phyloP scores from a whole-genome alignment of 148 eudicot genomes.

The Hydrangea macrophylla region DNA sequence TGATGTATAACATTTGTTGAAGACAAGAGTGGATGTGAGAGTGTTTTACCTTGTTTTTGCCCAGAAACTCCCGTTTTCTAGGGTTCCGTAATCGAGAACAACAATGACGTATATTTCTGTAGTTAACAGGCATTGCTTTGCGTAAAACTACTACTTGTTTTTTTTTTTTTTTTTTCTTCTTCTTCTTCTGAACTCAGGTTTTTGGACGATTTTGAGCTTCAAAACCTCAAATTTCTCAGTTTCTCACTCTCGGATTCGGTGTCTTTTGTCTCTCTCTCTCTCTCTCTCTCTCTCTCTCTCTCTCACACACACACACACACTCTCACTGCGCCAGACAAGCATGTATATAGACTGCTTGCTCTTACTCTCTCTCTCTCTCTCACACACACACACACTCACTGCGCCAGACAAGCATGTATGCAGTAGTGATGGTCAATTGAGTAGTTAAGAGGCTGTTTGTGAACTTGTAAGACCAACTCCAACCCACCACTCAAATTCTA shows the following conservation, averaged over 20 bases:
- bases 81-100: neutral
- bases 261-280: constrained; percentile 15
- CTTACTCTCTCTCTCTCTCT: no score
- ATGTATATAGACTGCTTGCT: no score
- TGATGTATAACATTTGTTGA: neutral
- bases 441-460: no score
- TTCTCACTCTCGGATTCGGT: constrained; percentile 19
- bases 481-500: no score
- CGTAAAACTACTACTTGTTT: constrained; percentile 6
- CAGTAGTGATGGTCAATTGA: neutral
- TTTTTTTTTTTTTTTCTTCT: no score
- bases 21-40: neutral
- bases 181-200: neutral
- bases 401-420: neutral
- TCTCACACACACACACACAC: neutral
- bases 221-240: neutral
- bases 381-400: no score
- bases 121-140: constrained; percentile 9
- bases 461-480: no score
- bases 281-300: neutral
- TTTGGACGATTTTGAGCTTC: neutral
- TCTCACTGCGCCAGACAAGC: no score
- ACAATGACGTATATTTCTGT: constrained; percentile 1
- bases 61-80: neutral
- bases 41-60: neutral